Percentiles rank a stretch among this genome's conserved stretches.
Evolutionary conservation across 1,284 basidiomycete genomes (phyloP).

Genomic region (Sanghuangporus sanghuang): DNA sequence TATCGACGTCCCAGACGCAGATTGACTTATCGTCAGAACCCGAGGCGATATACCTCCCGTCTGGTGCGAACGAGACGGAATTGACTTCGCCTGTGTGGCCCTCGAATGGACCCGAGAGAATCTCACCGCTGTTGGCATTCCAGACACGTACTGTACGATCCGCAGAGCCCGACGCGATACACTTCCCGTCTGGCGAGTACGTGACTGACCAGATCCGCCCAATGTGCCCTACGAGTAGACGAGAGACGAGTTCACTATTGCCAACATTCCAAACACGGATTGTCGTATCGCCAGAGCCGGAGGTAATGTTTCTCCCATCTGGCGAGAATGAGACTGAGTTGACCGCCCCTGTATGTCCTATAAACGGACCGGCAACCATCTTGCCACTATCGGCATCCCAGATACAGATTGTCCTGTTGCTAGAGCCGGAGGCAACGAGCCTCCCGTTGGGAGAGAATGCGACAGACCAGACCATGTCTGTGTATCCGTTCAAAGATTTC

Average conservation of each 20-base stretch:
- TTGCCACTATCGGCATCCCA: background rate
- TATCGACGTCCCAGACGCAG: background rate
- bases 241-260: background rate
- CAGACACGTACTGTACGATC: background rate
- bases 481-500: background rate
- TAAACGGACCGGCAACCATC: background rate
- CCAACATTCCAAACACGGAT: background rate
- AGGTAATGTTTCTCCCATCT: no score
- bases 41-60: background rate
- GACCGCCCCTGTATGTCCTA: background rate
- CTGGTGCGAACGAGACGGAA: background rate
- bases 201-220: background rate
- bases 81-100: background rate
- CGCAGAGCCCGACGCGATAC: background rate
- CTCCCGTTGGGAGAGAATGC: background rate
- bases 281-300: background rate
- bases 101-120: background rate
- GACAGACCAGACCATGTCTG: background rate
- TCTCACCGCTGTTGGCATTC: background rate
- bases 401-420: background rate
- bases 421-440: background rate
- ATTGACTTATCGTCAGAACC: background rate
- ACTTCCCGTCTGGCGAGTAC: background rate
- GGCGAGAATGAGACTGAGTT: no score
- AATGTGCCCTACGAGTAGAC: background rate